A percentile compares a stretch with the other conserved stretches of the same genome.
Evolutionary conservation across 306 rosid species (phyloP).

Genomic region (Cicer judaicum): DNA sequence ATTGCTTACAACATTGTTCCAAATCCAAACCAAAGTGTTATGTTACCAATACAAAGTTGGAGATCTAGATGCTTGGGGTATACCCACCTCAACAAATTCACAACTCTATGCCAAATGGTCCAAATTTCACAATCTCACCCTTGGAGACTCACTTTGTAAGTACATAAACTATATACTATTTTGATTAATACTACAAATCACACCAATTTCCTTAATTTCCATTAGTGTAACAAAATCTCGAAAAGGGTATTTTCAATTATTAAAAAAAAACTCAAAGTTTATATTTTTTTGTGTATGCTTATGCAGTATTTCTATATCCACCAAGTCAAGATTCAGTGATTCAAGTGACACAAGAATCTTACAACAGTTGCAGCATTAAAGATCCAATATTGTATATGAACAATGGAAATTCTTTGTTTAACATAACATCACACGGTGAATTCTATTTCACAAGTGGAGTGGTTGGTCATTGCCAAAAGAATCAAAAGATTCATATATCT

Average conservation of each 20-base stretch:
- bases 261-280: not conserved
- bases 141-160: constrained; percentile 94
- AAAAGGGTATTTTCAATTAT: no score
- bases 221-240: no score
- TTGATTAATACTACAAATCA: no score
- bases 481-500: constrained; percentile 72
- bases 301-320: constrained; percentile 86
- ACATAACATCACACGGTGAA: constrained; percentile 66
- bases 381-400: constrained; percentile 77
- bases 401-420: constrained; percentile 89
- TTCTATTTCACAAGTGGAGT: constrained; percentile 84
- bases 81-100: constrained; percentile 75
- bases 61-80: constrained; percentile 86
- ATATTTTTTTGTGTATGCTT: not conserved
- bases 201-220: no score
- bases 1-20: constrained; percentile 45
- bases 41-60: constrained; percentile 83
- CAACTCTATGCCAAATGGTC: constrained; percentile 77
- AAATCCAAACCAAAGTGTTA: constrained; percentile 57
- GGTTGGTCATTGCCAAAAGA: constrained; percentile 70
- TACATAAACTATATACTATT: not conserved
- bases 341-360: constrained; percentile 71
- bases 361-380: constrained; percentile 70
- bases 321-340: constrained; percentile 95
- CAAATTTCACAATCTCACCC: constrained; percentile 60